These are phyloP conservation scores for Monosporascus sp. DNA, from an alignment of 2,329 filamentous ascomycete genomes.

Conservation along the genomic window DNA sequence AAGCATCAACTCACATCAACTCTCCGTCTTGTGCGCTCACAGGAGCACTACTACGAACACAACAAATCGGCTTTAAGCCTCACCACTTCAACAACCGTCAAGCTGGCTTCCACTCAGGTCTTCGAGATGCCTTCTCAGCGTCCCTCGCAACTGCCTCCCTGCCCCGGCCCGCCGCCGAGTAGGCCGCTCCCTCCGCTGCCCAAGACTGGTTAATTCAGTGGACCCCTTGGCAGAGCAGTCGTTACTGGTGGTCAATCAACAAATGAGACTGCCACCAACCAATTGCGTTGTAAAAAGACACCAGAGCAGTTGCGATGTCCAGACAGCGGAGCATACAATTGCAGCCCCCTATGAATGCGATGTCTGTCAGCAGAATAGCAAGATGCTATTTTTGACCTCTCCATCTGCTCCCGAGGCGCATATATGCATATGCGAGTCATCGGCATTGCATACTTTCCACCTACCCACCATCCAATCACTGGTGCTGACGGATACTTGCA, in stretches of 20 bases:
- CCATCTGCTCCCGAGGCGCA: slow-evolving; percentile 11
- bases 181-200: slow-evolving; percentile 61
- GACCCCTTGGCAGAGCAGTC: neutral
- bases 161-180: slow-evolving; percentile 61
- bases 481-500: slow-evolving; percentile 9
- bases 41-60: neutral
- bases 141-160: slow-evolving; percentile 62
- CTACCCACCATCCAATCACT: slow-evolving; percentile 5
- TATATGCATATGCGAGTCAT: slow-evolving; percentile 16
- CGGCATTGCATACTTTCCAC: slow-evolving; percentile 15
- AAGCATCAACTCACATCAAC: neutral
- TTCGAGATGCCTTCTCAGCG: slow-evolving; percentile 54
- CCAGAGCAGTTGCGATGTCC: neutral
- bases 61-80: slow-evolving; percentile 9
- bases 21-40: neutral
- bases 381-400: slow-evolving; percentile 14
- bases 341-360: neutral
- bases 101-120: slow-evolving; percentile 24
- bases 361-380: neutral
- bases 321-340: neutral
- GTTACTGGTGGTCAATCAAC: neutral
- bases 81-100: slow-evolving; percentile 15
- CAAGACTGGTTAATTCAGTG: slow-evolving; percentile 46
- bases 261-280: neutral
- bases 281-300: neutral